Percentiles rank a stretch among this genome's conserved stretches.
Conservation (phyloP, 78 protist species). For the Polysphondylium violaceum region DNA sequence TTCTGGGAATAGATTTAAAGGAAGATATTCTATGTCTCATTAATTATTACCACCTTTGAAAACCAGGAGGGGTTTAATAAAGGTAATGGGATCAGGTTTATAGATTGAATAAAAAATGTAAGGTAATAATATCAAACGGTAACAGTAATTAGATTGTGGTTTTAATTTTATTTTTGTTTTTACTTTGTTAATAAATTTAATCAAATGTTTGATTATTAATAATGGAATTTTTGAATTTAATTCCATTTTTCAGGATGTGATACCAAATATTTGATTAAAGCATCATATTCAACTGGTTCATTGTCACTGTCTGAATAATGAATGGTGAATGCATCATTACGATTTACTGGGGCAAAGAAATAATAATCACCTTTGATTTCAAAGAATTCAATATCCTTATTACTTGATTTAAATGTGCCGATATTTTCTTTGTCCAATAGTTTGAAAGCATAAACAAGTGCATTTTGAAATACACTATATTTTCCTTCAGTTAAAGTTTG, state of each 20-base stretch:
- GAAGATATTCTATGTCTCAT: too few species aligned
- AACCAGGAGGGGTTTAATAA: too few species aligned
- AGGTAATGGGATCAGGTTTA: too few species aligned
- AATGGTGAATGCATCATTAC: slow-evolving; percentile 6
- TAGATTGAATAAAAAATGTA: too few species aligned
- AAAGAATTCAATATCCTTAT: too few species aligned
- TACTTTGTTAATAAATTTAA: too few species aligned
- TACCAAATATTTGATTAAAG: neutral
- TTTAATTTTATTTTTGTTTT: too few species aligned
- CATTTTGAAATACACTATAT: slow-evolving; percentile 3
- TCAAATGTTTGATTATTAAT: too few species aligned
- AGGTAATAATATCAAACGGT: too few species aligned
- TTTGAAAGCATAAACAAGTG: neutral
- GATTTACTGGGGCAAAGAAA: neutral
- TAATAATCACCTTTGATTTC: neutral
- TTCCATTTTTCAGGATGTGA: neutral
- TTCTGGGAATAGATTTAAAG: too few species aligned
- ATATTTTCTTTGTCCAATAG: neutral
- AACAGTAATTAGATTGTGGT: too few species aligned
- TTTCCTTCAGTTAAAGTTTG: neutral
- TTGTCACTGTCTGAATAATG: neutral
- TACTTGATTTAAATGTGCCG: neutral
- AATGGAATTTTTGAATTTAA: neutral
- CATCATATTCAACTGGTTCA: neutral
- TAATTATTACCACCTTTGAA: too few species aligned